Base-by-base conservation (phyloP, 441 rosid genomes). In the Eutrema salsugineum region DNA sequence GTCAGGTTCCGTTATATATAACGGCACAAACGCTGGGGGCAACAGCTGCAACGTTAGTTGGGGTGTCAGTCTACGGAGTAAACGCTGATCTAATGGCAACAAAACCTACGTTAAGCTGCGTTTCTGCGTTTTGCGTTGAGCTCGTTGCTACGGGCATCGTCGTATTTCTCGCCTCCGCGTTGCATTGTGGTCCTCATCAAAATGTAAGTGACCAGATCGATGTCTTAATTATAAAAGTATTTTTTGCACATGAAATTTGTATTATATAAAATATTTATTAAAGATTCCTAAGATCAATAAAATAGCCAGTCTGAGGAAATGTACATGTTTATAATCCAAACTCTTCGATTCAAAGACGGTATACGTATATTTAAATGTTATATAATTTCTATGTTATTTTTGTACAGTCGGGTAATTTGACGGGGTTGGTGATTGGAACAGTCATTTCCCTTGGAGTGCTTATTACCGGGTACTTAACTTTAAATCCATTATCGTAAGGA, bases 91-190 rank as follows among this genome's bases (percentile, higher is more conserved):
- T 85, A 17, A 72, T 90, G 89, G 64, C 58, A 65, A 93, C 97
- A 5, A 72, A 72, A 44, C 92, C 98, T 12, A 53, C 77, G 11
- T 72, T 77, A 8, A 79, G 91, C 61, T 82, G 77, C 40, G 59
- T 47, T 66, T 74, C 98, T 53, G 91, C 93, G 20, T 93, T 93
- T 83, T 86, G 83, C 83, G 89, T 84, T 12, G 98, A 93, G 75
- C 78, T 93, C 64, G 75, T 93, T 0, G 88, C 95, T 0, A 86
- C 91, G 5, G 80, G 86, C 78, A 83, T 88, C 16, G 66, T 88
- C 16, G 81, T 93, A 67, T 87, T 93, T 73, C 83, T 90, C 0
- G 81, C 76, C 17, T 86, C 95, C 4, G 79, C 95, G 1, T 27
- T 93, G 55, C 72, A 80, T n/a, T 70, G 76, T 53, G 83, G 87